A percentile compares a stretch with the other conserved stretches of the same genome.
These are phyloP conservation scores for Colletotrichum costaricense DNA, from an alignment of 2,329 filamentous ascomycete genomes.

Conservation along the genomic window DNA sequence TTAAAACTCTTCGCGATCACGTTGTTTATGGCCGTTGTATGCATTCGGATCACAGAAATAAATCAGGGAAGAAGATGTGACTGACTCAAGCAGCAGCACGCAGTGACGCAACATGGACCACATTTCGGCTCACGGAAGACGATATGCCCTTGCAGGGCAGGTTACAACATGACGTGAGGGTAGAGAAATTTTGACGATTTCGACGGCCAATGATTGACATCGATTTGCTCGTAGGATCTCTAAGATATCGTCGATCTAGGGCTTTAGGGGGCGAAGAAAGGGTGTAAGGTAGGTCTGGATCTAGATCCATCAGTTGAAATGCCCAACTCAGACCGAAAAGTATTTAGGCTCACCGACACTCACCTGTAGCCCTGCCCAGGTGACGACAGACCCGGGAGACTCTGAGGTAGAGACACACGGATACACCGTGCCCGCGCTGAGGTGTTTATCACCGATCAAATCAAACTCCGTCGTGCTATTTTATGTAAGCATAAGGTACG, in stretches of 20 bases:
- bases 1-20: background rate
- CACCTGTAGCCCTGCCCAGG: background rate
- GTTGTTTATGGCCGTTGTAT: background rate
- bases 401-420: background rate
- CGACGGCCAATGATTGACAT: background rate
- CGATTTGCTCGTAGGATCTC: too few species aligned
- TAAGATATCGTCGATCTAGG: too few species aligned
- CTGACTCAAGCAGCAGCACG: constrained; percentile 16
- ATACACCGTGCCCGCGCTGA: background rate
- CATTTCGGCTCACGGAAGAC: constrained; percentile 1
- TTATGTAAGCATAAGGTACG: background rate
- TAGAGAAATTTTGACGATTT: background rate
- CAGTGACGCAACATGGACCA: constrained; percentile 30
- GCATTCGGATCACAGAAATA: background rate
- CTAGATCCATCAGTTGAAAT: too few species aligned
- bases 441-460: background rate
- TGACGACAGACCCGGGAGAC: background rate
- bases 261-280: too few species aligned
- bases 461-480: background rate
- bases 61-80: constrained; percentile 4
- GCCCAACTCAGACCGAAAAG: constrained; percentile 8
- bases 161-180: background rate
- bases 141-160: background rate
- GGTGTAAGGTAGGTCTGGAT: too few species aligned
- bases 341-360: background rate